These are phyloP conservation scores for Kuraishia ogatae DNA, from an alignment of 805 yeast genomes.

Conservation along the genomic window DNA sequence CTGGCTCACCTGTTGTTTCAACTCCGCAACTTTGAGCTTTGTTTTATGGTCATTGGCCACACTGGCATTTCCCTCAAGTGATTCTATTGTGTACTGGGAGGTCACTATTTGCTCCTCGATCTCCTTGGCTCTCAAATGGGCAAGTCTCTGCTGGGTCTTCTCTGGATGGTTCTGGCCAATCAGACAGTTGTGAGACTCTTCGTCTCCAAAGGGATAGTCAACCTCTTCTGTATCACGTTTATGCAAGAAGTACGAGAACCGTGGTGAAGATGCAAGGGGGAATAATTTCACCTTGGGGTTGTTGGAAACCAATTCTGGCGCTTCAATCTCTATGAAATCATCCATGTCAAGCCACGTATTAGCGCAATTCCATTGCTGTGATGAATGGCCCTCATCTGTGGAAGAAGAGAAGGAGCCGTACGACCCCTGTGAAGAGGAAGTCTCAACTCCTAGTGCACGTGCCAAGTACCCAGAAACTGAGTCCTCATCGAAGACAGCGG, in stretches of 20 bases:
- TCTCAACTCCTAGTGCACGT: slow-evolving; percentile 19
- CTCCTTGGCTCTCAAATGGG: slow-evolving; percentile 28
- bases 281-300: slow-evolving; percentile 35
- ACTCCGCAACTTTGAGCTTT: neutral
- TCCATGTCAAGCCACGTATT: slow-evolving; percentile 63
- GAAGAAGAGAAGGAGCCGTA: slow-evolving; percentile 13
- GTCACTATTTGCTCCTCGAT: slow-evolving; percentile 28
- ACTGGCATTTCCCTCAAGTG: slow-evolving; percentile 16
- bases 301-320: slow-evolving; percentile 28
- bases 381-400: slow-evolving; percentile 4
- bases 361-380: slow-evolving; percentile 5
- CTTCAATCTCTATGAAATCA: slow-evolving; percentile 68
- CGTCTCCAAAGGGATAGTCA: slow-evolving; percentile 51
- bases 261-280: slow-evolving; percentile 48
- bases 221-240: slow-evolving; percentile 39
- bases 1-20: neutral
- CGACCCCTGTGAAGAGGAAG: slow-evolving; percentile 7
- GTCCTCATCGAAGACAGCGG: slow-evolving; percentile 54
- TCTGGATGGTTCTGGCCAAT: slow-evolving; percentile 49
- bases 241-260: slow-evolving; percentile 43
- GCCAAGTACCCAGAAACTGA: slow-evolving; percentile 35
- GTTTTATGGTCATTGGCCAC: neutral
- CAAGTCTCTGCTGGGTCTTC: slow-evolving; percentile 38
- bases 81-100: slow-evolving; percentile 15
- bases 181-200: slow-evolving; percentile 58